Conservation (phyloP, 208 protist species). For the Leishmania mexicana region DNA sequence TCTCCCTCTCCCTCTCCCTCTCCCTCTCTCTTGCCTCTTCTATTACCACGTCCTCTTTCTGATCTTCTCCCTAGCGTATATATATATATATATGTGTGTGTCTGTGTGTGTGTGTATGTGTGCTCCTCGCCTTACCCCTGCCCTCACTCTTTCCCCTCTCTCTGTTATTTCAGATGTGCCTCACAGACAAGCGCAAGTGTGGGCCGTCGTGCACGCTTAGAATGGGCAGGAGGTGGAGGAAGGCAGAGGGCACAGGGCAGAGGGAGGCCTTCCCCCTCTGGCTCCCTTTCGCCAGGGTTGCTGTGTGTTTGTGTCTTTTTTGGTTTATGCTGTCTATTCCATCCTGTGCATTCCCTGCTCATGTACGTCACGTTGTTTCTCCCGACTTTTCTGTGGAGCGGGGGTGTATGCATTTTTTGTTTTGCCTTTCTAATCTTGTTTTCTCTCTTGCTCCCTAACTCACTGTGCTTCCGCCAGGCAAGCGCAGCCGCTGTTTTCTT, state of each 20-base stretch:
- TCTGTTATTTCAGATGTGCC: background rate
- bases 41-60: background rate
- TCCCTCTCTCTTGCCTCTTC: background rate
- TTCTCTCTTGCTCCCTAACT: background rate
- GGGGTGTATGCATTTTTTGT: background rate
- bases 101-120: background rate
- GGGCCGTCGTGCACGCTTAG: background rate
- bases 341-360: background rate
- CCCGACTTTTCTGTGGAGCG: background rate
- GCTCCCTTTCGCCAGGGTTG: background rate
- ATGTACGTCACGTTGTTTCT: background rate
- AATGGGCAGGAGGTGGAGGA: background rate
- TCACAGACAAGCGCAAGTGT: background rate
- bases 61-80: background rate
- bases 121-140: background rate
- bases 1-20: background rate
- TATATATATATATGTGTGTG: too few species aligned
- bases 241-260: background rate
- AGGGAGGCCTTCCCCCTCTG: background rate
- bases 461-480: background rate
- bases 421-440: background rate
- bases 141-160: background rate
- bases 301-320: background rate
- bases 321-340: background rate
- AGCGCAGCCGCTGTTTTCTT: background rate